Percentiles rank a stretch among this genome's conserved stretches.
Conservation (phyloP, 805 yeast species). For the Danielia reshetovae region DNA sequence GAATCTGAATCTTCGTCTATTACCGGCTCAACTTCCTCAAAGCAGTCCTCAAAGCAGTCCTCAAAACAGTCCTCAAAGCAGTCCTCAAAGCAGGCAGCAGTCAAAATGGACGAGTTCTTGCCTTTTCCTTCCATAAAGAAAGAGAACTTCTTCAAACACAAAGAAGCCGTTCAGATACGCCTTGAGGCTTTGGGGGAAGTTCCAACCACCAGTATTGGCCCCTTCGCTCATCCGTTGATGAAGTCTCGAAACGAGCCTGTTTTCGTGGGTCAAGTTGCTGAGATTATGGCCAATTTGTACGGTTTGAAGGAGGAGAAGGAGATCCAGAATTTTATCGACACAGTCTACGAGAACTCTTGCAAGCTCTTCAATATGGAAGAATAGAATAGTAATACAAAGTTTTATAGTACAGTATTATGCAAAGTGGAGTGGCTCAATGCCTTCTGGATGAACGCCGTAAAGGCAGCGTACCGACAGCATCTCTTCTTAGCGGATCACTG, state of each 20-base stretch:
- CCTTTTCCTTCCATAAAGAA: constrained; percentile 67
- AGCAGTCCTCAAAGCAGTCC: constrained; percentile 18
- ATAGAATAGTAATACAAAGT: too few relatives aligned
- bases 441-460: constrained; percentile 4
- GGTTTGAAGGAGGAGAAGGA: constrained; percentile 25
- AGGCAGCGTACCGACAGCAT: too few relatives aligned
- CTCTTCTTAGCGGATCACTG: too few relatives aligned
- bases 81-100: constrained; percentile 17
- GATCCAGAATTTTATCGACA: constrained; percentile 30
- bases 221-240: constrained; percentile 47
- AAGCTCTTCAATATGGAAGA: constrained; percentile 22
- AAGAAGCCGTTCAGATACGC: constrained; percentile 18
- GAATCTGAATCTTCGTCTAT: background rate
- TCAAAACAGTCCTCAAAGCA: constrained; percentile 11
- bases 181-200: constrained; percentile 5
- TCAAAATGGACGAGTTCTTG: constrained; percentile 45
- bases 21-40: constrained; percentile 2
- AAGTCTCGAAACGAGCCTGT: constrained; percentile 94
- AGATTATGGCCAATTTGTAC: constrained; percentile 33
- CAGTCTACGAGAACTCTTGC: constrained; percentile 33
- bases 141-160: constrained; percentile 48
- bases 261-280: constrained; percentile 74
- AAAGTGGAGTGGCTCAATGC: background rate
- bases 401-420: constrained; percentile 5
- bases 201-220: constrained; percentile 17